Base-by-base conservation (phyloP, 306 rosid genomes). In the Ceratonia siliqua region DNA sequence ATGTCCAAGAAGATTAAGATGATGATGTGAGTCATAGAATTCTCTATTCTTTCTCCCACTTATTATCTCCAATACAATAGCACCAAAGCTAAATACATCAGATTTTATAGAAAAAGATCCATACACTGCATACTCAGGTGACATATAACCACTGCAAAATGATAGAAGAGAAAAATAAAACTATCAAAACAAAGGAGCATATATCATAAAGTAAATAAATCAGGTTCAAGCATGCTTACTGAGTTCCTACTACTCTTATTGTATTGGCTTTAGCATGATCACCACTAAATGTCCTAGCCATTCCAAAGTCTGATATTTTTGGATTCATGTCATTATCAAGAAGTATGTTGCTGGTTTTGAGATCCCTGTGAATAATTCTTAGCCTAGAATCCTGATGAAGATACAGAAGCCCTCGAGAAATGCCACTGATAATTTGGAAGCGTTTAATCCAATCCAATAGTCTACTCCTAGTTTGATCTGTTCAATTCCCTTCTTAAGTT, bases 301-400 rank as follows among this genome's bases (percentile, higher is more conserved):
- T 48, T 3, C 89, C 94, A n/a, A 87, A 89, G 72, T 89, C 94
- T 42, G 88, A 87, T 62, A 89, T 89, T 74, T 89, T 89, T 2
- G 91, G 85, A 52, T 81, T 81, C 89, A 85, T 77, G 1, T 85
- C 86, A 24, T 76, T 7, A 30, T 82, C 89, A 13, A 84, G 86
- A 67, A 88, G 82, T 45, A 84, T 76, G 39, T 86, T 88, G 39
- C 90, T 86, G 2, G 87, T 68, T 71, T 88, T 88, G 18, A 88
- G 79, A 77, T 88, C 92, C 52, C 90, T 74, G 1, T 85, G 87
- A 14, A 89, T 83, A 13, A 86, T 82, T 46, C 88, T 86, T 39
- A 86, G 28, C 57, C 91, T 87, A 1, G 89, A 87, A 53, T 87
- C 91, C 56, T 87, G 79, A 38, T 85, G 92, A 62, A 87, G 92